Base-by-base conservation (phyloP, 2,329 filamentous ascomycete genomes). In the Lachnellula subtilissima region DNA sequence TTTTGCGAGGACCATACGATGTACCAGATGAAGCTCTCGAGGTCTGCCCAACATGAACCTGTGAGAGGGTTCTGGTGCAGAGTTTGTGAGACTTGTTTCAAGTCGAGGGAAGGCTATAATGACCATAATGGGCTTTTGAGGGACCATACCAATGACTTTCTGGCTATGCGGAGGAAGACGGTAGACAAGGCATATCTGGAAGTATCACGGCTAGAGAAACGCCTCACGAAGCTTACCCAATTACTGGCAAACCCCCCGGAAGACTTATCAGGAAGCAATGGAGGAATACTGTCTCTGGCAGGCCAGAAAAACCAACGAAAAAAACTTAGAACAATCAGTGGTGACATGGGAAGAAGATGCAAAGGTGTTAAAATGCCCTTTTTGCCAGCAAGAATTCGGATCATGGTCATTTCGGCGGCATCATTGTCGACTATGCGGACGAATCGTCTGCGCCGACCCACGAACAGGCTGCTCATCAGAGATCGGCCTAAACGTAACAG, bases 71-170 rank as follows among this genome's bases (percentile, higher is more conserved):
- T 90, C 64, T 99, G 94, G 94, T 96, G 90, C 65, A 78, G 94
- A 51, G 93, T 97, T 2, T 99, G 94, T 70, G 94, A 99, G 75
- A 97, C 94, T n/a, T 99, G 94, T 74, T 99, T 94, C 75, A 97
- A 97, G 75, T 96, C 91, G 51, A 83, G 94, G 66, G 90, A 92
- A 25, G 94, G 94, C 3, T 99, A 99, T 73, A 96, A 95, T 69
- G 92, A 99, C 67, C 88, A 93, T 65, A 82, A 81, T 54, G 89
- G 91, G 0, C 71, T 86, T 2, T 76, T 85, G 55, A 78, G 85
- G 57, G 86, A 96, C 65, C 88, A 91, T 65, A 91, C 84, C 3
- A 74, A 76, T n/a, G 75, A 76, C 3, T 97, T 99, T 65, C 74
- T 79, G 12, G 79, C 80, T 3, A 80, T 88, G n/a, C 79, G 94